Percentiles rank a stretch among this genome's conserved stretches.
phyloP scores from a whole-genome alignment of 2,329 filamentous ascomycete species.

The Pestalotiopsis sp. region DNA sequence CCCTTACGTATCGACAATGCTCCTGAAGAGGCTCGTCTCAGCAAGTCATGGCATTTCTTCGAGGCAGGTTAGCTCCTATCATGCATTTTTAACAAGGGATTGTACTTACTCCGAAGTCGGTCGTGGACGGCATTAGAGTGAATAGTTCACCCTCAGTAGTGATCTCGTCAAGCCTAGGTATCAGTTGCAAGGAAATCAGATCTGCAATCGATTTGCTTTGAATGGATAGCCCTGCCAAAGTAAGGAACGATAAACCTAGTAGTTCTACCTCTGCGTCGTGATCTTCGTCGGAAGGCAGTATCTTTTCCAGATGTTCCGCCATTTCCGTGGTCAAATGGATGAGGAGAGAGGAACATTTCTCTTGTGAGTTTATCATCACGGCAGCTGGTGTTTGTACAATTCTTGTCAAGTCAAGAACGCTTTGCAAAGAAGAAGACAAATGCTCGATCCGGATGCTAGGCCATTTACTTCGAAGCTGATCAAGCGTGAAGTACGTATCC shows the following conservation, averaged over 20 bases:
- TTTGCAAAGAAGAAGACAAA: slow-evolving; percentile 38
- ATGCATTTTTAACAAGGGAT: not conserved
- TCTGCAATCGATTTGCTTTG: slow-evolving; percentile 34
- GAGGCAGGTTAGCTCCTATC: slow-evolving; percentile 14
- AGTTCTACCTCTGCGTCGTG: slow-evolving; percentile 31
- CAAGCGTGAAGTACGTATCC: slow-evolving; percentile 47
- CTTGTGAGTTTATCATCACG: slow-evolving; percentile 22
- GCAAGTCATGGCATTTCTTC: slow-evolving; percentile 32
- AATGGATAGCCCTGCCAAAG: slow-evolving; percentile 38
- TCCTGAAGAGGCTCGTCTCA: slow-evolving; percentile 25
- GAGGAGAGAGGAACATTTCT: slow-evolving; percentile 40
- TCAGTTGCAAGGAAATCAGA: slow-evolving; percentile 43
- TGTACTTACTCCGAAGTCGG: slow-evolving; percentile 44
- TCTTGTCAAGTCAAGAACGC: slow-evolving; percentile 34
- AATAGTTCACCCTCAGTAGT: slow-evolving; percentile 28
- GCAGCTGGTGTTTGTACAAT: slow-evolving; percentile 11
- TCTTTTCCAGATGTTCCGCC: slow-evolving; percentile 32
- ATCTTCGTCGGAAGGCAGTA: slow-evolving; percentile 28
- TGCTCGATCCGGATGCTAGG: slow-evolving; percentile 29
- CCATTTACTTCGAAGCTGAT: slow-evolving; percentile 41
- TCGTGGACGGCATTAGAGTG: slow-evolving; percentile 29
- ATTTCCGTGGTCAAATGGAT: slow-evolving; percentile 45
- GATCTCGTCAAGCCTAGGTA: slow-evolving; percentile 41
- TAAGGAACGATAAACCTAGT: slow-evolving; percentile 40
- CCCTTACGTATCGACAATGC: not conserved